Evolutionary conservation across 2,329 filamentous ascomycete genomes (phyloP).

Genomic region (Neobulgaria alba): DNA sequence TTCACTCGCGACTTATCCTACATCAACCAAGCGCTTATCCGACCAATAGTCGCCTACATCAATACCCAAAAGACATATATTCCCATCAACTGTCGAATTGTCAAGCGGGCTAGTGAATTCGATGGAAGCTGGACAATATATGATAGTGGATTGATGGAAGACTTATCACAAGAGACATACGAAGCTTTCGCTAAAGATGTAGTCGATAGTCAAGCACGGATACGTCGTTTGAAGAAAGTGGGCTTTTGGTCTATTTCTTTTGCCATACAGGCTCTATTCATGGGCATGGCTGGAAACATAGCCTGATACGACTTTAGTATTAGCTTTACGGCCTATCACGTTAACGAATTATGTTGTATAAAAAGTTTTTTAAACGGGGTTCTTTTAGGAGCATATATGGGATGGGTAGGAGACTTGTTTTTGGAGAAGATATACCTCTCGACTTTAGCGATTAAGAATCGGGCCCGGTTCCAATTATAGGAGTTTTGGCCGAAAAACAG

Average conservation of each 20-base stretch:
- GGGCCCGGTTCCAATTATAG: no score
- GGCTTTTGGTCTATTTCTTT: slow-evolving; percentile 93
- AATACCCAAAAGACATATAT: slow-evolving; percentile 94
- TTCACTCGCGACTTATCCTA: slow-evolving; percentile 91
- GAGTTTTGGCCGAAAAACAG: no score
- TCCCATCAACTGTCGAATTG: slow-evolving; percentile 86
- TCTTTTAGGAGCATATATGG: no score
- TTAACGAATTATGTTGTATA: no score
- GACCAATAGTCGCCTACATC: slow-evolving; percentile 96
- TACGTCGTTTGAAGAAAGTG: slow-evolving; percentile 85
- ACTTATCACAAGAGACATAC: slow-evolving; percentile 88
- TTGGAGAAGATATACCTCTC: no score
- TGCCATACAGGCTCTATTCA: slow-evolving; percentile 85
- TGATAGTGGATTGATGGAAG: slow-evolving; percentile 89
- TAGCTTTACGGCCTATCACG: no score
- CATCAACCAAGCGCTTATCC: slow-evolving; percentile 88
- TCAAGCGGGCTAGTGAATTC: slow-evolving; percentile 83
- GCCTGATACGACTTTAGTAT: no score
- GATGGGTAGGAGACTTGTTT: no score
- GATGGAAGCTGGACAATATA: slow-evolving; percentile 93
- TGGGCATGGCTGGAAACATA: slow-evolving; percentile 84
- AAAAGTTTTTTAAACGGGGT: no score
- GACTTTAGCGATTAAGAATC: no score
- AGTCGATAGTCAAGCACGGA: slow-evolving; percentile 76
- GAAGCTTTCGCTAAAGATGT: slow-evolving; percentile 89